Base-by-base conservation (phyloP, 2,329 filamentous ascomycete species). In the Mollisia scopiformis region DNA sequence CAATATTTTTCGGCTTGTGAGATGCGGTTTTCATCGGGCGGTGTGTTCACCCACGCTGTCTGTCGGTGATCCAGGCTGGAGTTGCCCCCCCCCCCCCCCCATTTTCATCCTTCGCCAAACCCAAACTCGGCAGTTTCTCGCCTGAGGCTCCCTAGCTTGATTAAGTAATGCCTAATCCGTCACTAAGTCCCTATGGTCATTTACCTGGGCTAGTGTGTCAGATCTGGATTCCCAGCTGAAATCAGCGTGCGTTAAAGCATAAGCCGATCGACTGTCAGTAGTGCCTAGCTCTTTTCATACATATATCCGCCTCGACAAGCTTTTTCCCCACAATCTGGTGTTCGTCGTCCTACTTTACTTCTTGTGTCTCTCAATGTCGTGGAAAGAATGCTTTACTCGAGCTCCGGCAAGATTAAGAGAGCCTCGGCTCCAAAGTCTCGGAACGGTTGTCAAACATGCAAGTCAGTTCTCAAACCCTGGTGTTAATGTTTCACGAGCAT, bases 361-460 rank as follows among this genome's bases (percentile, higher is more conserved):
- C 4, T 14, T 33, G 6, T 37, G 30, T 49, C 37, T 33, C 54
- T 56, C 43, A 16, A 47, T 47, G 43, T 47, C 43, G 43, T 47
- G 43, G 51, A 52, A 56, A 55, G 30, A 19, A 59, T 53, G 43
- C 41, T 39, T 37, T 27, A 50, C 28, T 35, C 41, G 11, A 31
- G 35, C 21, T 11, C 31, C 28, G 10, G 11, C 46, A 46, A 28
- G 43, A 23, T 25, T 49, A 47, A 57, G 19, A 43, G 55, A 35
- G 43, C 46, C 13, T 65, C 62, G 53, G 57, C 63, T 21, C 62
- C 62, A 30, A 64, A 61, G 55, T 54, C 52, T 30, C 47, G 62
- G 46, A 55, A 57, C 49, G 62, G 62, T 16, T 65, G 64, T 47
- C 43, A 63, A 25, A 63, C 64, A 19, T 64, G 64, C 57, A 66